Conservation (phyloP, 352 stramenopile genomes). For the Pythium plurisporium region DNA sequence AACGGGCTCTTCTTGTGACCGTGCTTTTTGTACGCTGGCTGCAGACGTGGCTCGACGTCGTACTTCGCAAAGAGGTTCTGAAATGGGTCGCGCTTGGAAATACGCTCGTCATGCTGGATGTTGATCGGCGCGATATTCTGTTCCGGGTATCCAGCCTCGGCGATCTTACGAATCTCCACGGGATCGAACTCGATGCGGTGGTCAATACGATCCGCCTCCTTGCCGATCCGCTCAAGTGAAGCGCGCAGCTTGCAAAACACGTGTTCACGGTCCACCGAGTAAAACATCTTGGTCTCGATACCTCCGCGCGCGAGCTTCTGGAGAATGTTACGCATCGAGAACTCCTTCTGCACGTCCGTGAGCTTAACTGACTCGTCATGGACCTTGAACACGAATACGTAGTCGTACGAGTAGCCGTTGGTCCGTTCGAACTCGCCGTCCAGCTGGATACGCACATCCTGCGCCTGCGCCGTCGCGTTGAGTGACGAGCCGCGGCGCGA, state of each 20-base stretch:
- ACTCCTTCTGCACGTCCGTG: constrained; percentile 52
- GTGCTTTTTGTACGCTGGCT: constrained; percentile 65
- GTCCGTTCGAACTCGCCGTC: constrained; percentile 55
- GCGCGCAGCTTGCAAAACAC: constrained; percentile 78
- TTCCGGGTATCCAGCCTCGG: constrained; percentile 48
- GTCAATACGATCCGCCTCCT: constrained; percentile 72
- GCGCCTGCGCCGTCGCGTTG: constrained; percentile 56
- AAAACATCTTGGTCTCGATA: constrained; percentile 85
- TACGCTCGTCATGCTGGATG: constrained; percentile 43
- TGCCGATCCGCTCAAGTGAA: constrained; percentile 55
- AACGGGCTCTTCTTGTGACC: constrained; percentile 66
- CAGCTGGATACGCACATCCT: constrained; percentile 56
- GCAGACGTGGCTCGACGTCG: constrained; percentile 57
- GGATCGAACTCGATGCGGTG: constrained; percentile 77
- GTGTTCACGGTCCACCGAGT: constrained; percentile 55
- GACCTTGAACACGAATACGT: constrained; percentile 77
- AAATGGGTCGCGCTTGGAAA: constrained; percentile 58
- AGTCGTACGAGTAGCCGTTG: constrained; percentile 81
- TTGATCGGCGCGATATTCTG: constrained; percentile 59
- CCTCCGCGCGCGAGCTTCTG: constrained; percentile 58
- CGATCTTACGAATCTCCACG: constrained; percentile 46
- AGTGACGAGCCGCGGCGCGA: constrained; percentile 61
- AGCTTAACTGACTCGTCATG: constrained; percentile 63
- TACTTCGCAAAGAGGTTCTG: constrained; percentile 79
- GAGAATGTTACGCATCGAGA: constrained; percentile 67